Evolutionary conservation across 2,329 filamentous ascomycete species (phyloP).

Genomic region (Colletotrichum sp.): DNA sequence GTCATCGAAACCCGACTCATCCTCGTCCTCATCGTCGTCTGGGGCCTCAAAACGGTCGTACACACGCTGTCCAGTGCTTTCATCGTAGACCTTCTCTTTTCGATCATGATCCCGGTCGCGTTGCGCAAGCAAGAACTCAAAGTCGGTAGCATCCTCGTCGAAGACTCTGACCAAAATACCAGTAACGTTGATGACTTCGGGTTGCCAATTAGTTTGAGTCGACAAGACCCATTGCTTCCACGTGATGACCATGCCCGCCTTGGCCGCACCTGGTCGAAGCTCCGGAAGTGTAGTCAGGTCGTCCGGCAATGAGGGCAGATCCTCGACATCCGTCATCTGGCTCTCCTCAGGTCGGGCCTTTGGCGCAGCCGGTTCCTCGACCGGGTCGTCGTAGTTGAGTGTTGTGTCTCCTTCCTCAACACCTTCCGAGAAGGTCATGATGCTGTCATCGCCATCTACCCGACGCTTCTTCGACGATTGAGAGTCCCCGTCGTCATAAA

Average conservation of each 20-base stretch:
- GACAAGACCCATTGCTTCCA: conserved; percentile 71
- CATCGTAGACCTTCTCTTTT: conserved; percentile 66
- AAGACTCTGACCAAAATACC: conserved; percentile 66
- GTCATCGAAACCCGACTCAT: conserved; percentile 58
- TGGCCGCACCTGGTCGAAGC: conserved; percentile 53
- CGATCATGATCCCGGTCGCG: conserved; percentile 66
- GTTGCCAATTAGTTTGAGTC: conserved; percentile 69
- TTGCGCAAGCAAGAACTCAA: conserved; percentile 71
- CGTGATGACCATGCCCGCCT: conserved; percentile 67
- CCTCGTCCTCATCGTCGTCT: conserved; percentile 64
- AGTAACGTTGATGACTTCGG: conserved; percentile 67
- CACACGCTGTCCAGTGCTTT: conserved; percentile 71
- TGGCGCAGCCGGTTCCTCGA: conserved; percentile 20
- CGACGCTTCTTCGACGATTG: conserved; percentile 18
- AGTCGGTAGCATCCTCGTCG: conserved; percentile 51
- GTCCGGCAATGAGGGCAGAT: conserved; percentile 67
- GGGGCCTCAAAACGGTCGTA: conserved; percentile 83
- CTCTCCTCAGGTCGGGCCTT: conserved; percentile 39
- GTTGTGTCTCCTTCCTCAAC: conserved; percentile 30
- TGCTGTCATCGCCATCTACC: not conserved
- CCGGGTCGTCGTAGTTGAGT: conserved; percentile 45
- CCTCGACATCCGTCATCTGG: conserved; percentile 57
- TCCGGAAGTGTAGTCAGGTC: conserved; percentile 59
- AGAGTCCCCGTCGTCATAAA: conserved; percentile 38
- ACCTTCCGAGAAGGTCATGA: conserved; percentile 2